Percentiles rank a stretch among this genome's conserved stretches.
phyloP scores from a whole-genome alignment of 805 yeast species.

The Ogataea corticis region DNA sequence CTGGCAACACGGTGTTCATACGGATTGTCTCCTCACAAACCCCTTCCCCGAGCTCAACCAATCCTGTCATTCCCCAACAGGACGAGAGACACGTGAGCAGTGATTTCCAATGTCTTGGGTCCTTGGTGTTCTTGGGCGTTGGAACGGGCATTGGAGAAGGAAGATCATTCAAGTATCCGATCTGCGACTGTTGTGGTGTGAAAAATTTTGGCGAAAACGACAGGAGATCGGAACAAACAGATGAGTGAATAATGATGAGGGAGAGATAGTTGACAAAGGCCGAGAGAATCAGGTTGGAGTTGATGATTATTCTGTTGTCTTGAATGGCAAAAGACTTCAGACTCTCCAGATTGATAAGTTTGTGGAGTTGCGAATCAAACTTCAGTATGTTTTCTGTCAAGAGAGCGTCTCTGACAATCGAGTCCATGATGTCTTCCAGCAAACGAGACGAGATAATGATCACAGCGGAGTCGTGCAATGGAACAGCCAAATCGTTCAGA shows the following conservation, averaged over 20 bases:
- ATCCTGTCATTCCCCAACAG: conserved; percentile 33
- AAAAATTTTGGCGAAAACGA: conserved; percentile 36
- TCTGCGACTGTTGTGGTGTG: conserved; percentile 16
- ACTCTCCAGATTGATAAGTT: conserved; percentile 20
- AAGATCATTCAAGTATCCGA: conserved; percentile 28
- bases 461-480: conserved; percentile 31
- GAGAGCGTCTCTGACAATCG: conserved; percentile 28
- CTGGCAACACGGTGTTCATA: conserved; percentile 17
- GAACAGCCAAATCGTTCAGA: conserved; percentile 10
- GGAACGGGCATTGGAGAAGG: conserved; percentile 19
- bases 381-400: conserved; percentile 25
- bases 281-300: conserved; percentile 36
- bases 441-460: conserved; percentile 31
- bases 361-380: conserved; percentile 27
- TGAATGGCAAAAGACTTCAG: conserved; percentile 20
- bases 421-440: conserved; percentile 39
- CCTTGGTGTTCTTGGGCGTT: conserved; percentile 17
- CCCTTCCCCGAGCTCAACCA: conserved; percentile 44
- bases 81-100: conserved; percentile 33
- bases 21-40: conserved; percentile 24
- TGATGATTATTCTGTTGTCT: conserved; percentile 32
- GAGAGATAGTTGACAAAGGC: conserved; percentile 34
- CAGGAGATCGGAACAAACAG: conserved; percentile 36
- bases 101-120: conserved; percentile 32
- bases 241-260: conserved; percentile 28